A percentile compares a stretch with the other conserved stretches of the same genome.
Evolutionary conservation across 495 filamentous ascomycete species (phyloP).

Genomic region (Evernia prunastri): DNA sequence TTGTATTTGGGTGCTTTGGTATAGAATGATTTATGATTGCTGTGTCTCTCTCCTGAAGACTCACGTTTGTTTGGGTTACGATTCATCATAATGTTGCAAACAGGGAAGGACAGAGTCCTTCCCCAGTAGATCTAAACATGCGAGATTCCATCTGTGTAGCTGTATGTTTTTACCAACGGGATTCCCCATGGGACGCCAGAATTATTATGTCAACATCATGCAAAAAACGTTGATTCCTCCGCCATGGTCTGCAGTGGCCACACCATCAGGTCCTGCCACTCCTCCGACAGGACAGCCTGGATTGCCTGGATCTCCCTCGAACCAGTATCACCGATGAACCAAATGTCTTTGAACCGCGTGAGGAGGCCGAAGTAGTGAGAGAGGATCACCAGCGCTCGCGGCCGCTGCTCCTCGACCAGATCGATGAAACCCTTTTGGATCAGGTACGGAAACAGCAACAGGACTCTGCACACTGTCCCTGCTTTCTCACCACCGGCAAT

Average conservation of each 20-base stretch:
- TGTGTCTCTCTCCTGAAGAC: too few relatives aligned
- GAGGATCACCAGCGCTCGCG: conserved; percentile 42
- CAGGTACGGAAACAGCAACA: conserved; percentile 35
- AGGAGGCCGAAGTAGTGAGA: conserved; percentile 39
- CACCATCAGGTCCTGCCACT: conserved; percentile 34
- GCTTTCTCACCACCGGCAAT: conserved; percentile 26
- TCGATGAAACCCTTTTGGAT: conserved; percentile 31
- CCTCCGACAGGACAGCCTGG: conserved; percentile 23
- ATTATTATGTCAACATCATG: too few relatives aligned
- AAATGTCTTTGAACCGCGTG: conserved; percentile 27
- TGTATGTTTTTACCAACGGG: too few relatives aligned
- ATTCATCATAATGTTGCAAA: too few relatives aligned
- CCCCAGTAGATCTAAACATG: too few relatives aligned
- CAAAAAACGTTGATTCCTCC: neutral
- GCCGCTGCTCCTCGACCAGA: conserved; percentile 29
- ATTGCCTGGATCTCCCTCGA: conserved; percentile 35
- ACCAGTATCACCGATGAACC: conserved; percentile 37
- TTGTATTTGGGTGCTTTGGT: too few relatives aligned
- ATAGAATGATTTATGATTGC: too few relatives aligned
- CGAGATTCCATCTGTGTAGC: too few relatives aligned
- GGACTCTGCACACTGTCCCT: conserved; percentile 27
- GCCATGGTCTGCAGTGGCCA: conserved; percentile 32
- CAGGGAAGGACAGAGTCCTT: too few relatives aligned
- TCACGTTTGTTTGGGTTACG: too few relatives aligned
- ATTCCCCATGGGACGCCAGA: too few relatives aligned